phyloP scores from a whole-genome alignment of 345 rosid genomes.

The Boechera stricta region DNA sequence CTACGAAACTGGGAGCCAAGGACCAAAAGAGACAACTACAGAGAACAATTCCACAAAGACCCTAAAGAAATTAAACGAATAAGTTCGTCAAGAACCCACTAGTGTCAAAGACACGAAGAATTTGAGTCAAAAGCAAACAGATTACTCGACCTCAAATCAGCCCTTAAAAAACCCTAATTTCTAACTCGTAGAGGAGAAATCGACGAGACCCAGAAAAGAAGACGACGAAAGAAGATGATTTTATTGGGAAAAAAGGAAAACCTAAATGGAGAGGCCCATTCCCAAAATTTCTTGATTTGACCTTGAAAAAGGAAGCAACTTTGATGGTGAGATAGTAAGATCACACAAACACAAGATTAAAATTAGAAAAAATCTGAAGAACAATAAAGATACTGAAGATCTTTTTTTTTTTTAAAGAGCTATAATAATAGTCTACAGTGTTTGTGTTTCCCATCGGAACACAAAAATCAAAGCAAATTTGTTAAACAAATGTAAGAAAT shows the following conservation, averaged over 20 bases:
- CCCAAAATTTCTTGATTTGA: constrained; percentile 19
- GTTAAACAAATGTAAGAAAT: too few species aligned
- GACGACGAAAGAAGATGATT: constrained; percentile 19
- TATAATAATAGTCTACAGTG: constrained; percentile 26
- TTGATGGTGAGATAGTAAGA: constrained; percentile 19
- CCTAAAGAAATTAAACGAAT: constrained; percentile 20
- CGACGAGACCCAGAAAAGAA: constrained; percentile 37
- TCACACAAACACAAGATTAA: constrained; percentile 17
- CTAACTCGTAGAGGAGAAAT: constrained; percentile 23
- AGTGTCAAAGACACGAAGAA: constrained; percentile 2
- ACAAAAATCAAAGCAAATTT: constrained; percentile 13
- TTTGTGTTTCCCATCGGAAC: constrained; percentile 16
- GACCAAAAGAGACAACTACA: neutral
- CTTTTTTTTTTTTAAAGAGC: neutral
- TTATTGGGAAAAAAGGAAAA: constrained; percentile 13
- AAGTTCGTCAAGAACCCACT: constrained; percentile 4
- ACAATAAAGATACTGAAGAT: constrained; percentile 14
- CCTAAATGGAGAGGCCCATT: constrained; percentile 31
- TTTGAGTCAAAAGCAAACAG: neutral
- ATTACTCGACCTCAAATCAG: constrained; percentile 2
- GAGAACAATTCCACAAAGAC: neutral
- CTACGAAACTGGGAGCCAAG: neutral
- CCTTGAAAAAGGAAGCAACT: constrained; percentile 35
- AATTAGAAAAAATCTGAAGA: constrained; percentile 32
- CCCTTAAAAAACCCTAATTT: constrained; percentile 26